A percentile compares a stretch with the other conserved stretches of the same genome.
phyloP scores from a whole-genome alignment of 345 rosid genomes.

The Lepidium africanum region DNA sequence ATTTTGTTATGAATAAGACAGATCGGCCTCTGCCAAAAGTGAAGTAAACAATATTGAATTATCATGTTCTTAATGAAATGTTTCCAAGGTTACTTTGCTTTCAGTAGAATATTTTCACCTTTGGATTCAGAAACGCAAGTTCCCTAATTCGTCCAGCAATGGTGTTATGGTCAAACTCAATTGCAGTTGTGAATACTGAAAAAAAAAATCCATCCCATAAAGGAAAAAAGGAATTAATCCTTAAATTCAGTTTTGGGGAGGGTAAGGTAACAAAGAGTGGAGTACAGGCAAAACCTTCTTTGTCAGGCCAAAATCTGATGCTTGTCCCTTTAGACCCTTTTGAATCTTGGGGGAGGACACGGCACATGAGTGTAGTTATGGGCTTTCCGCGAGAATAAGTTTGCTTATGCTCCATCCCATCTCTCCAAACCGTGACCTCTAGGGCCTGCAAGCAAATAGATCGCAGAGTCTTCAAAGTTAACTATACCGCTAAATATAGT shows the following conservation, averaged over 20 bases:
- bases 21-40: not conserved
- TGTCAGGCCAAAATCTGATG: conserved; percentile 96
- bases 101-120: conserved; percentile 36
- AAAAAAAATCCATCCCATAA: conserved; percentile 1
- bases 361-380: conserved; percentile 41
- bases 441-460: conserved; percentile 43
- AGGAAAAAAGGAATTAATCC: not conserved
- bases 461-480: not conserved
- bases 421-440: conserved; percentile 90
- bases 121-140: conserved; percentile 91
- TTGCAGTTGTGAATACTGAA: conserved; percentile 82
- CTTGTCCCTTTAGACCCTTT: conserved; percentile 59
- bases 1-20: not conserved
- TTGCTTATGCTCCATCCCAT: conserved; percentile 72
- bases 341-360: conserved; percentile 49
- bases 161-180: conserved; percentile 81
- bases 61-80: not conserved
- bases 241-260: conserved; percentile 3
- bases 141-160: conserved; percentile 90
- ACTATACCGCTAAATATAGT: not conserved
- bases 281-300: conserved; percentile 51
- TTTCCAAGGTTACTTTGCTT: not conserved
- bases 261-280: conserved; percentile 3
- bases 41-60: not conserved
- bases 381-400: conserved; percentile 92